A percentile compares a stretch with the other conserved stretches of the same genome.
Conservation (phyloP, 1,284 basidiomycete genomes). For the Mycena sp. region DNA sequence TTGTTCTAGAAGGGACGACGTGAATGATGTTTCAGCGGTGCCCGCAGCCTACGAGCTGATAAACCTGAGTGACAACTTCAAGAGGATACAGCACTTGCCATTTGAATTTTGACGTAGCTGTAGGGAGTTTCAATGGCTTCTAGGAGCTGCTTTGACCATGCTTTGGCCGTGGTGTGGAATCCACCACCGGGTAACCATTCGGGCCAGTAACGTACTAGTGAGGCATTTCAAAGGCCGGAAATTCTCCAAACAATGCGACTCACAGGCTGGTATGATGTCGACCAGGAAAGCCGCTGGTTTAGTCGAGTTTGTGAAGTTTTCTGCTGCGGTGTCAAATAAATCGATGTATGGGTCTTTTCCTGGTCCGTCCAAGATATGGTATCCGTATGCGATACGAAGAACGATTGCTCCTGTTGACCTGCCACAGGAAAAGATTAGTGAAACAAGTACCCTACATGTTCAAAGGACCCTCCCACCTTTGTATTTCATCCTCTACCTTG, state of each 20-base stretch:
- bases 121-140: not conserved
- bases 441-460: not conserved
- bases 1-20: not conserved
- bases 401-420: not conserved
- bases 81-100: not conserved
- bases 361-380: not conserved
- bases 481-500: not conserved
- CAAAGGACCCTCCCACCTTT: not conserved
- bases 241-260: not conserved
- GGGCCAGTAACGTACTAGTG: not conserved
- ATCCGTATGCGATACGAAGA: not conserved
- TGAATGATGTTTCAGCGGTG: not conserved
- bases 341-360: not conserved
- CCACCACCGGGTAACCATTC: slow-evolving; percentile 22
- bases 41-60: not conserved
- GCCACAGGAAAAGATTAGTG: not conserved
- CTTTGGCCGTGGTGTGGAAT: slow-evolving; percentile 7
- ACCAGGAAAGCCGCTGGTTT: not conserved
- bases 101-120: slow-evolving; percentile 2
- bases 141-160: slow-evolving; percentile 1
- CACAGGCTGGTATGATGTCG: not conserved
- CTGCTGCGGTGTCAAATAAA: not conserved
- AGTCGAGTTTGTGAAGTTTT: not conserved
- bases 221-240: not conserved
- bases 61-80: too few species aligned